A percentile compares a stretch with the other conserved stretches of the same genome.
phyloP scores from a whole-genome alignment of 2,329 filamentous ascomycete species.

The Phaeosphaeriaceae sp. region DNA sequence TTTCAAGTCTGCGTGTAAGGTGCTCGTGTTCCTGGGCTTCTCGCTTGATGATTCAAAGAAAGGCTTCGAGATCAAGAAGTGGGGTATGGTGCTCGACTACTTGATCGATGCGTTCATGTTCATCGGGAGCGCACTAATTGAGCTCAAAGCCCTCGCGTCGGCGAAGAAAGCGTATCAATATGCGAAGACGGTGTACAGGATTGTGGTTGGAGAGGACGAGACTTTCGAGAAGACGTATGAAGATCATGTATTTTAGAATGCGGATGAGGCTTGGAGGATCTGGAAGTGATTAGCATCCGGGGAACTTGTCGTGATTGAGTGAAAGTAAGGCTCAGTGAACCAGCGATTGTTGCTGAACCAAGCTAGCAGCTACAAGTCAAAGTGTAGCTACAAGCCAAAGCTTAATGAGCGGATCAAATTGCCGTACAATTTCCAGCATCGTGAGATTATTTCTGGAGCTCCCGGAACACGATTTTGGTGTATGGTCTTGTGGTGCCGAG shows the following conservation, averaged over 20 bases:
- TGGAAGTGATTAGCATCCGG: background rate
- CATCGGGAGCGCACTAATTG: slow-evolving; percentile 12
- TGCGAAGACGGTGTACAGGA: slow-evolving; percentile 40
- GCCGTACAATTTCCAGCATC: too few relatives aligned
- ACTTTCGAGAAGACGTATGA: slow-evolving; percentile 29
- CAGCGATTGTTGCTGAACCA: too few relatives aligned
- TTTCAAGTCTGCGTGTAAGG: slow-evolving; percentile 11
- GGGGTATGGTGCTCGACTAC: slow-evolving; percentile 37
- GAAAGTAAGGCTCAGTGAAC: too few relatives aligned
- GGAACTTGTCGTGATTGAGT: too few relatives aligned
- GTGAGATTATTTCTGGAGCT: too few relatives aligned
- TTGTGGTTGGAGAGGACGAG: slow-evolving; percentile 45
- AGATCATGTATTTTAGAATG: background rate
- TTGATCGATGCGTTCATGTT: slow-evolving; percentile 37
- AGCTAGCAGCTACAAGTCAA: too few relatives aligned
- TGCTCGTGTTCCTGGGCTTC: slow-evolving; percentile 19
- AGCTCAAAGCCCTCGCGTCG: slow-evolving; percentile 27
- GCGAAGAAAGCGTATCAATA: slow-evolving; percentile 32
- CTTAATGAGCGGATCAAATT: too few relatives aligned
- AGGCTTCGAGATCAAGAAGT: slow-evolving; percentile 25
- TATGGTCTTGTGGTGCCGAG: too few relatives aligned
- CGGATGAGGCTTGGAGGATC: background rate
- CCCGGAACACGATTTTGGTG: too few relatives aligned
- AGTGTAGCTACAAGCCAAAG: too few relatives aligned
- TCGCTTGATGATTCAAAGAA: slow-evolving; percentile 11